These are phyloP conservation scores for Edaphochlamys debaryana DNA, from an alignment of 139 green algal genomes.

Conservation along the genomic window DNA sequence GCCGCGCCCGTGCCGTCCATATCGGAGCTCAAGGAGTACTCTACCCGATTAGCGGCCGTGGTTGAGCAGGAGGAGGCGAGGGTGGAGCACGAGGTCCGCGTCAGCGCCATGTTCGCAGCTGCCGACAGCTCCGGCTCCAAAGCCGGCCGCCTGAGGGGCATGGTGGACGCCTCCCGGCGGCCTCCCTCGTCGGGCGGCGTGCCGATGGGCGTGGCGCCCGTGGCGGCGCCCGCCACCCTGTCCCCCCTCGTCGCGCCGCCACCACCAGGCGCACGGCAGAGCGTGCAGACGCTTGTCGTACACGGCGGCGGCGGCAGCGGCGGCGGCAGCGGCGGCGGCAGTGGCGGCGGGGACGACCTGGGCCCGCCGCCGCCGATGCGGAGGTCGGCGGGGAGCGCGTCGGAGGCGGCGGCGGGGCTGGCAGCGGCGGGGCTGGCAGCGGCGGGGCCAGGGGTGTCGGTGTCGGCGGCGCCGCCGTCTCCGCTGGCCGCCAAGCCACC, in stretches of 20 bases:
- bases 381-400: too few relatives aligned
- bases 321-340: background rate
- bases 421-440: background rate
- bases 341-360: background rate
- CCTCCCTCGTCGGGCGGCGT: slow-evolving; percentile 2
- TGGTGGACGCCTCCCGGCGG: slow-evolving; percentile 44
- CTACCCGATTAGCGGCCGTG: slow-evolving; percentile 27
- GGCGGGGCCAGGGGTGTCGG: too few relatives aligned
- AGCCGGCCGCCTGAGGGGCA: slow-evolving; percentile 42
- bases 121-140: slow-evolving; percentile 27
- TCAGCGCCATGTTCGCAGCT: slow-evolving; percentile 48
- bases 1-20: slow-evolving; percentile 28
- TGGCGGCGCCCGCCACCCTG: background rate
- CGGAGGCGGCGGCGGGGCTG: background rate
- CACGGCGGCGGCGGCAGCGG: background rate
- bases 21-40: slow-evolving; percentile 45
- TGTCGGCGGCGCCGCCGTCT: too few relatives aligned
- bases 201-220: background rate
- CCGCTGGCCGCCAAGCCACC: too few relatives aligned
- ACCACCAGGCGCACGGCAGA: too few relatives aligned
- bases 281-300: too few relatives aligned
- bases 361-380: background rate
- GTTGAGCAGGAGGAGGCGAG: slow-evolving; percentile 46
- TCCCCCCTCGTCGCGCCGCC: too few relatives aligned
- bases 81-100: slow-evolving; percentile 47